Base-by-base conservation (phyloP, 495 filamentous ascomycete species). In the Aspergillus diversus region DNA sequence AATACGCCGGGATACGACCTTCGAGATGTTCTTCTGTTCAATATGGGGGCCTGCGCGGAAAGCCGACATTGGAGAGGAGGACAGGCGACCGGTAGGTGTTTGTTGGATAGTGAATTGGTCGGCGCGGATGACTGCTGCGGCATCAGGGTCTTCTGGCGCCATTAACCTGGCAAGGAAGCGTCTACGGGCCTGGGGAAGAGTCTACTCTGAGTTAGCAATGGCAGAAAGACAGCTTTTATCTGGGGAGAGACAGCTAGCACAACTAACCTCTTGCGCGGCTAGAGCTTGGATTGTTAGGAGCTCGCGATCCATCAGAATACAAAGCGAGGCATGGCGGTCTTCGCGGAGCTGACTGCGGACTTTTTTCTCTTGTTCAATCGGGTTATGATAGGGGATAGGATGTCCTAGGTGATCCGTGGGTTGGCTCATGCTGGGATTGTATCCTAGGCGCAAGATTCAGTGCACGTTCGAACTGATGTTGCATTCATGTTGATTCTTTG, bases 161-260 rank as follows among this genome's bases (percentile, higher is more conserved):
- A 80, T 64, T 3, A 78, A 61, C 53, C 73, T 75, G 2, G 75
- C 66, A 42, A 71, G 63, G 61, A 80, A 78, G 50, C 71, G 72
- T 35, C 76, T 74, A 49, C 75, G 74, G 33, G 75, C 71, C 72
- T 78, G 74, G 4, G 78, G 77, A 62, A 80, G 68, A 59, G 78
- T 75, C 74, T 65, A 15, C 55, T 53, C 60, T 33, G 15, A 60
- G 17, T 55, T 55, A 11, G 49, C 16, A 47, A 56, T 16, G 49
- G 51, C 4, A 56, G 27, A 13, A 27, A 48, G 1, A 48, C n/a
- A 21, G 7, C 17, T 49, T 49, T 49, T 11, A 3, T 6, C 16
- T 49, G n/a, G 43, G 34, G 4, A 61, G 43, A 43, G 21, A 17
- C 16, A 16, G 12, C 56, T 31, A 33, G 55, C 11, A 60, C 8